Conservation (phyloP, 352 stramenopile genomes). For the Phytophthora syringae region DNA sequence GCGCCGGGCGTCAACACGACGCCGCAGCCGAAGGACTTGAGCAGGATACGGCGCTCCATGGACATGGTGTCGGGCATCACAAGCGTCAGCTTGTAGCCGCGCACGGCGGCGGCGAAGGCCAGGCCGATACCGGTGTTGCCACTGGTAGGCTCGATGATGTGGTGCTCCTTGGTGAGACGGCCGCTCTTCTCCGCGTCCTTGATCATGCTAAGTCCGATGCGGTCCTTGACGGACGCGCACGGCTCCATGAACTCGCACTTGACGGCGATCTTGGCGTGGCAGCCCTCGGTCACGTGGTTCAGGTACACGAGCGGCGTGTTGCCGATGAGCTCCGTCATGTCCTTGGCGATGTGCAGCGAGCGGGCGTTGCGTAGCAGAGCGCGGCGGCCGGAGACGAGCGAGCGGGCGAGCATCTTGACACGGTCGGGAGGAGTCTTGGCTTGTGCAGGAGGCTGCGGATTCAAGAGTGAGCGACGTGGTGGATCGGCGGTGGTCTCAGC, state of each 20-base stretch:
- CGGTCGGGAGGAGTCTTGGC: neutral
- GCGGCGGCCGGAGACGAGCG: conserved; percentile 21
- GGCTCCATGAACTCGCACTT: conserved; percentile 93
- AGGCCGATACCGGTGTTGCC: conserved; percentile 24
- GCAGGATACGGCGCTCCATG: conserved; percentile 31
- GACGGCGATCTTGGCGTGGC: conserved; percentile 86
- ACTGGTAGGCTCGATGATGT: conserved; percentile 92
- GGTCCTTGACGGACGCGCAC: conserved; percentile 88
- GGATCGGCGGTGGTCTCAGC: neutral
- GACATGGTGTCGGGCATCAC: conserved; percentile 31
- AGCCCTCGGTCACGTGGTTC: conserved; percentile 81
- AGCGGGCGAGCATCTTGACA: conserved; percentile 33
- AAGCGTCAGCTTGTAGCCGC: conserved; percentile 27
- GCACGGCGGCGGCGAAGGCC: conserved; percentile 15
- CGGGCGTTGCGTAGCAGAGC: conserved; percentile 39
- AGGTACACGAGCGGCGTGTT: conserved; percentile 95
- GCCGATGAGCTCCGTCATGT: conserved; percentile 95
- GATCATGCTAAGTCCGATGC: conserved; percentile 90
- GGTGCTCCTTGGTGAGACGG: conserved; percentile 59
- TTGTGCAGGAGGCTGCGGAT: conserved; percentile 15
- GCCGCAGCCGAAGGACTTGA: conserved; percentile 13
- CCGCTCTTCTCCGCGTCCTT: conserved; percentile 70
- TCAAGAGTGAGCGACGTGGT: conserved; percentile 19
- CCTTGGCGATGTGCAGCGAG: conserved; percentile 90
- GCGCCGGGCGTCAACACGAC: conserved; percentile 58